phyloP scores from a whole-genome alignment of 139 green algal genomes.

The Tetraselmis striata region DNA sequence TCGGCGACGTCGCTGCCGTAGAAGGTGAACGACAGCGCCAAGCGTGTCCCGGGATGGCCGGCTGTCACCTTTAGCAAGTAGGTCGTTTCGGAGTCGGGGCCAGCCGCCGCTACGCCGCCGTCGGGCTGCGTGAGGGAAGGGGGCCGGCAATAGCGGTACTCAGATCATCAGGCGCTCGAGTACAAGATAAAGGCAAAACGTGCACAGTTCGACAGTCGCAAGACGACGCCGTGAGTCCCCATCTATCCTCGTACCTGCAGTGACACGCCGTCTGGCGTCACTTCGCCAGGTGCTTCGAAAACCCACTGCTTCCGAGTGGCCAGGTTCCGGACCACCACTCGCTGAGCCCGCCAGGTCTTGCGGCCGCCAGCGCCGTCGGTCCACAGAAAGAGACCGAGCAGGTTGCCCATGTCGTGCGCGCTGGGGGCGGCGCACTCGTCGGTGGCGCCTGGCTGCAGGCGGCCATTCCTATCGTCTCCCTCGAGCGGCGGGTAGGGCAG shows the following conservation, averaged over 20 bases:
- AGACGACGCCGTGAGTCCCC: no score
- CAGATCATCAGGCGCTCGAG: no score
- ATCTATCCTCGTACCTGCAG: neutral
- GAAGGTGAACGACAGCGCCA: neutral
- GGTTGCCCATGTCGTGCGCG: neutral
- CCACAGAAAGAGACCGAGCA: neutral
- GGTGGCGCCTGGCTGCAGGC: neutral
- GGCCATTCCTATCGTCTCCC: neutral
- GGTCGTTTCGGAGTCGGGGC: no score
- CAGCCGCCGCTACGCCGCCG: neutral
- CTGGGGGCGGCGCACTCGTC: neutral
- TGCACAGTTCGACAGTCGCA: no score
- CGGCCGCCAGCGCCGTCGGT: neutral
- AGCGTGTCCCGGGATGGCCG: neutral
- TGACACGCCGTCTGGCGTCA: neutral
- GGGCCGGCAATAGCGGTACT: neutral
- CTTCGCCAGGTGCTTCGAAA: neutral
- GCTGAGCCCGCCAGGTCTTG: neutral
- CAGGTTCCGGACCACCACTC: neutral
- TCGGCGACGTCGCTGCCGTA: neutral
- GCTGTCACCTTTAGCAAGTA: neutral
- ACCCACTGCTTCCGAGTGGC: neutral
- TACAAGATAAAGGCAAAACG: no score
- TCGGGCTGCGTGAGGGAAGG: neutral
- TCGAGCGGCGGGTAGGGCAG: neutral